Evolutionary conservation across 2,329 filamentous ascomycete genomes (phyloP).

Genomic region (Diaporthe vaccinii): DNA sequence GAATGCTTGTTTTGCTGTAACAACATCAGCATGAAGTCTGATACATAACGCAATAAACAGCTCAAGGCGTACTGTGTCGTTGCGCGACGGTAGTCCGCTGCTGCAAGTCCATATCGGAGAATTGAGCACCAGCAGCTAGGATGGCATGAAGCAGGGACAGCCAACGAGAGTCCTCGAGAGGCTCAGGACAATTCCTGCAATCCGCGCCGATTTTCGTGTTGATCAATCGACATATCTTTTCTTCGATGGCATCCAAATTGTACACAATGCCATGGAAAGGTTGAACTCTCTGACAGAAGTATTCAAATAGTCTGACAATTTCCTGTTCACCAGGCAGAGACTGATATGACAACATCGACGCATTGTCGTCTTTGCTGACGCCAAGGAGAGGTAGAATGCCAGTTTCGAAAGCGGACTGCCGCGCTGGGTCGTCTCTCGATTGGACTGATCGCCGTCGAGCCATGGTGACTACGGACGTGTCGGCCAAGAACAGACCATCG

Average conservation of each 20-base stretch:
- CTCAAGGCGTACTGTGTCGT: background rate
- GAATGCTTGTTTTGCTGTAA: constrained; percentile 17
- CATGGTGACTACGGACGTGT: constrained; percentile 6
- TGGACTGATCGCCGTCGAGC: background rate
- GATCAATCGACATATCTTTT: constrained; percentile 16
- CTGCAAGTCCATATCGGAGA: constrained; percentile 21
- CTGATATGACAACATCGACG: background rate
- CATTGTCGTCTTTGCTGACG: constrained; percentile 9
- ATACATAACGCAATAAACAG: too few species aligned
- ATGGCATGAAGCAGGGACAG: constrained; percentile 23
- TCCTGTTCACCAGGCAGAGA: constrained; percentile 15
- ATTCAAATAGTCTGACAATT: constrained; percentile 10
- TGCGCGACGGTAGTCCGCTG: background rate
- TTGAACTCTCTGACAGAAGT: constrained; percentile 14
- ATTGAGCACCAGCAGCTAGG: constrained; percentile 27
- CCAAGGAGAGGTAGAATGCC: constrained; percentile 20
- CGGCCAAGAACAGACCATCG: constrained; percentile 2
- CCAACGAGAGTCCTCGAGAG: background rate
- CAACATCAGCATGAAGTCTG: background rate
- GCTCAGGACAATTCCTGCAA: background rate
- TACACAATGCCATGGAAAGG: constrained; percentile 27
- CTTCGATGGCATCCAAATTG: constrained; percentile 20
- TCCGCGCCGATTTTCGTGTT: background rate
- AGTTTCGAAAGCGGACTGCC: constrained; percentile 15
- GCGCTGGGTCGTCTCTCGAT: background rate